Percentiles rank a stretch among this genome's conserved stretches.
These are phyloP conservation scores for Conticribra weissflogii DNA, from an alignment of 108 stramenopile genomes.

Conservation along the genomic window DNA sequence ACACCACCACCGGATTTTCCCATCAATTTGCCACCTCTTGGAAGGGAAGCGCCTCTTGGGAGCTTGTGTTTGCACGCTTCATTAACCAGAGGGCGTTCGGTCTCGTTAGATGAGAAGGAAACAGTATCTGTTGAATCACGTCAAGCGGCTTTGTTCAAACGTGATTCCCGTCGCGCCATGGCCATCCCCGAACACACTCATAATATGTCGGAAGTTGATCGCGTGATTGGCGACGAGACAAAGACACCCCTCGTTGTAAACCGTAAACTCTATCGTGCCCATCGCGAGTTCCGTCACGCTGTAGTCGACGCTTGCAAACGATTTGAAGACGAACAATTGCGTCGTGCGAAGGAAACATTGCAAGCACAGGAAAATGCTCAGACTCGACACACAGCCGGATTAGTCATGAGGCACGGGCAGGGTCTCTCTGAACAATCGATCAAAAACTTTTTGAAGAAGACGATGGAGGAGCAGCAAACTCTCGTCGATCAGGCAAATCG, in stretches of 20 bases:
- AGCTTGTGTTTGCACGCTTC: conserved; percentile 21
- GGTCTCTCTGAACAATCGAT: conserved; percentile 74
- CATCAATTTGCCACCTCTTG: background rate
- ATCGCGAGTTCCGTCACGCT: conserved; percentile 83
- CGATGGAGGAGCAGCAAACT: conserved; percentile 59
- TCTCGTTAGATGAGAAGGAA: conserved; percentile 52
- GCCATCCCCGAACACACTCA: conserved; percentile 71
- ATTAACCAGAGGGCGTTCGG: conserved; percentile 34
- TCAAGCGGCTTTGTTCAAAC: conserved; percentile 27
- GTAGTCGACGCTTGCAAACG: conserved; percentile 84
- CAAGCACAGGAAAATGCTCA: conserved; percentile 49
- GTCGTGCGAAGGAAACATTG: conserved; percentile 66
- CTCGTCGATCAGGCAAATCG: conserved; percentile 75
- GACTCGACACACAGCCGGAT: conserved; percentile 60
- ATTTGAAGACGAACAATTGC: conserved; percentile 83
- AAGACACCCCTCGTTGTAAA: conserved; percentile 72
- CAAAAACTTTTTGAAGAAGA: conserved; percentile 60
- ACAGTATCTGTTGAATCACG: conserved; percentile 19
- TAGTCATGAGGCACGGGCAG: conserved; percentile 85
- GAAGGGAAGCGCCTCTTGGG: conserved; percentile 10
- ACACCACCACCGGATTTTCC: conserved; percentile 20
- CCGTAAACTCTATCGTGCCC: conserved; percentile 72
- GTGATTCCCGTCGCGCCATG: conserved; percentile 70
- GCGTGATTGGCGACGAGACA: conserved; percentile 46
- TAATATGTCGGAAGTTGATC: conserved; percentile 39